Percentiles rank a stretch among this genome's conserved stretches.
These are phyloP conservation scores for Serendipita indica DNA, from an alignment of 768 basidiomycete species.

Conservation along the genomic window DNA sequence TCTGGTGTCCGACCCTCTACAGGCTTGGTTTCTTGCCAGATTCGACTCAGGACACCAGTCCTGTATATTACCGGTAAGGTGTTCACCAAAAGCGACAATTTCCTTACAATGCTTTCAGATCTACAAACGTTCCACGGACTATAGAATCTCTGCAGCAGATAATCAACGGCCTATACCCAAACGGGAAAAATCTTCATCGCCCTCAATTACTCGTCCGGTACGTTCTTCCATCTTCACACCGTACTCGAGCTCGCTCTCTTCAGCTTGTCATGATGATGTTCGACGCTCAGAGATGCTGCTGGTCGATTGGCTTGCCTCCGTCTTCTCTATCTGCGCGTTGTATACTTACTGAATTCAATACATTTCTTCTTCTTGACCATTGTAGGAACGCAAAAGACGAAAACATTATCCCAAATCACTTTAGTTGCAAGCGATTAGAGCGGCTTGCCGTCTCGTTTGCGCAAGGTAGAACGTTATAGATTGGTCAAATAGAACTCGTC, in stretches of 20 bases:
- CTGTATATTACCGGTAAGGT: constrained; percentile 44
- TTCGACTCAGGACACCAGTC: constrained; percentile 27
- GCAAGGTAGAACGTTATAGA: constrained; percentile 34
- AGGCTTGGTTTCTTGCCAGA: constrained; percentile 57
- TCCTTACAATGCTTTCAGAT: constrained; percentile 24
- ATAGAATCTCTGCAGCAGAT: constrained; percentile 62
- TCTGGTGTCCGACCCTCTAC: neutral
- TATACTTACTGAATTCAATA: neutral
- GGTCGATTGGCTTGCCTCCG: neutral
- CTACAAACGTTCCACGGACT: constrained; percentile 65
- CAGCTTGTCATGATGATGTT: neutral
- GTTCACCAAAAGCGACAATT: neutral
- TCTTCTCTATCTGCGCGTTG: neutral
- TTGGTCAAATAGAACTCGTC: neutral
- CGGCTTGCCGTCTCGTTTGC: constrained; percentile 48
- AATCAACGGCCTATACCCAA: constrained; percentile 54
- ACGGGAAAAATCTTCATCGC: constrained; percentile 27
- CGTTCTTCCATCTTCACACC: constrained; percentile 10
- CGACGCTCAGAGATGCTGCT: neutral
- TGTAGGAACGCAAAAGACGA: constrained; percentile 53
- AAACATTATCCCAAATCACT: constrained; percentile 53
- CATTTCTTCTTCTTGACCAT: neutral
- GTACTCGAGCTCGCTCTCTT: neutral
- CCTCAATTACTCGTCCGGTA: constrained; percentile 47
- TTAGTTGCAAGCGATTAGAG: constrained; percentile 52